phyloP scores from a whole-genome alignment of 2,329 filamentous ascomycete species.

The Aureobasidium leucospermi region DNA sequence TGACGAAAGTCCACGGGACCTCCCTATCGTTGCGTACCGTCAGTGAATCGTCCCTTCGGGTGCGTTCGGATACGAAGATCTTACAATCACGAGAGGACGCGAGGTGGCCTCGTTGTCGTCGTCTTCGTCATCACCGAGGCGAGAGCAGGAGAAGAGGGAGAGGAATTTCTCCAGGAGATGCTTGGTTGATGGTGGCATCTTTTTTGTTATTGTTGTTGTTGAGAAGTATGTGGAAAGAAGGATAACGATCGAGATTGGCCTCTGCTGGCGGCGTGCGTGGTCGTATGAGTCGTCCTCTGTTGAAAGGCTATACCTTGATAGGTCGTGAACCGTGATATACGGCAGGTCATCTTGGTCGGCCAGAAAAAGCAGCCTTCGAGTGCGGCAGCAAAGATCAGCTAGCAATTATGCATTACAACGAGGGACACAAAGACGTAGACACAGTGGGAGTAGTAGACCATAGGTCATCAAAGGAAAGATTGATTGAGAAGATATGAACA shows the following conservation, averaged over 20 bases:
- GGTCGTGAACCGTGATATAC: not conserved
- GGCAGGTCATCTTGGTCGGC: no score
- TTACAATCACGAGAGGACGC: not conserved
- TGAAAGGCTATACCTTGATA: not conserved
- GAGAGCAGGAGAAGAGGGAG: not conserved
- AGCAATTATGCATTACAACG: no score
- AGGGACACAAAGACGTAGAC: no score
- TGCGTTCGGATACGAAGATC: not conserved
- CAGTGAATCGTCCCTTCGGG: not conserved
- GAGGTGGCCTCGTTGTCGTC: not conserved
- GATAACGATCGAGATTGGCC: not conserved
- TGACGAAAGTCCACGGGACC: not conserved
- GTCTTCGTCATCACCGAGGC: not conserved
- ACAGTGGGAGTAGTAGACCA: not conserved
- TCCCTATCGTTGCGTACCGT: not conserved
- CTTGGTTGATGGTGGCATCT: not conserved
- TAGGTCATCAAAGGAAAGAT: not conserved
- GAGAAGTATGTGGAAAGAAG: not conserved
- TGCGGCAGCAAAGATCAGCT: not conserved
- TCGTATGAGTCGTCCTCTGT: not conserved
- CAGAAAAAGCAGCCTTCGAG: not conserved
- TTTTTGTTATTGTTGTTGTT: not conserved
- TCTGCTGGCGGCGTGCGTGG: not conserved
- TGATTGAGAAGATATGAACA: not conserved
- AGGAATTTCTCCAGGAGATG: not conserved